phyloP scores from a whole-genome alignment of 2,329 filamentous ascomycete species.

The Stagonosporopsis tanaceti region DNA sequence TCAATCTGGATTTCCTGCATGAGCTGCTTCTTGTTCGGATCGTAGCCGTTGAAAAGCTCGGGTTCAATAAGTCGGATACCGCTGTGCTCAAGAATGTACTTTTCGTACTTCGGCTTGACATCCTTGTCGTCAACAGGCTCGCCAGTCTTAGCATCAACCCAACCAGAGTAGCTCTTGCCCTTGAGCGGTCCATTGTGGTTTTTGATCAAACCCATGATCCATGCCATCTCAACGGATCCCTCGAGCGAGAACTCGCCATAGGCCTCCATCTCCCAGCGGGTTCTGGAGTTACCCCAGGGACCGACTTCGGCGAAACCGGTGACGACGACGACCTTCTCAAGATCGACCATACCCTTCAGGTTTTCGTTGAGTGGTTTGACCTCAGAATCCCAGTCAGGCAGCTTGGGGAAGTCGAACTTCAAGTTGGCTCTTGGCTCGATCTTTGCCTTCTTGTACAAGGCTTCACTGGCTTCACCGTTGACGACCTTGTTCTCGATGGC shows the following conservation, averaged over 20 bases:
- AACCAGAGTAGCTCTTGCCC: conserved; percentile 94
- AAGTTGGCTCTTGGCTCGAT: conserved; percentile 96
- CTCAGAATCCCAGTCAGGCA: conserved; percentile 92
- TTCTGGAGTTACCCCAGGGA: conserved; percentile 98
- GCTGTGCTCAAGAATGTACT: conserved; percentile 92
- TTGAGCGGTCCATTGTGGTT: conserved; percentile 97
- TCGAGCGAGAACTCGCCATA: conserved; percentile 96
- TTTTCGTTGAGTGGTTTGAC: conserved; percentile 86
- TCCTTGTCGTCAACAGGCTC: conserved; percentile 99
- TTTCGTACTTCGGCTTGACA: conserved; percentile 96
- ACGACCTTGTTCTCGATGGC: conserved; percentile 96
- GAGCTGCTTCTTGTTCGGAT: conserved; percentile 98
- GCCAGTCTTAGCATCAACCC: conserved; percentile 92
- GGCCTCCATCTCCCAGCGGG: conserved; percentile 99
- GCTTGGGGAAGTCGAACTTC: conserved; percentile 92
- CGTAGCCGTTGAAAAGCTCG: conserved; percentile 94
- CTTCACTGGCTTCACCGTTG: conserved; percentile 91
- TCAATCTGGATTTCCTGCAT: conserved; percentile 97
- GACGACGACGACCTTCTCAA: conserved; percentile 97
- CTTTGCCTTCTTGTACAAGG: conserved; percentile 91
- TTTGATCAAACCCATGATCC: conserved; percentile 99
- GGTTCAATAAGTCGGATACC: conserved; percentile 98
- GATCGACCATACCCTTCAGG: conserved; percentile 97
- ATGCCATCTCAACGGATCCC: conserved; percentile 98
- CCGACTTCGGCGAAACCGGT: conserved; percentile 96